Conservation (phyloP, 257 asterid genomes). For the Salvia splendens region DNA sequence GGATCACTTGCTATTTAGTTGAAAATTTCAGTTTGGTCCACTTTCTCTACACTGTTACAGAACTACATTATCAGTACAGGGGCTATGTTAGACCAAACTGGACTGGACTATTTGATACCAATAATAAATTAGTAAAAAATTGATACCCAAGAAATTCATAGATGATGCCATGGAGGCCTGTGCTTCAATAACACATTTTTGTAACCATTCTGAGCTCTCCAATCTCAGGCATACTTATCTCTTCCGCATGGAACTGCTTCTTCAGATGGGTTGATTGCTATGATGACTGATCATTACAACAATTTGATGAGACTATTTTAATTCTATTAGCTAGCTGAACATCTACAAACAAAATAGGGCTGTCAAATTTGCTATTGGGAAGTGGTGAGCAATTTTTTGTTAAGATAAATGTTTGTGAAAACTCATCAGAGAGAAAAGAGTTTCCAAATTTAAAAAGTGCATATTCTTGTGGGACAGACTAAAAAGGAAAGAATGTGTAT, state of each 20-base stretch:
- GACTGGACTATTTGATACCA: background rate
- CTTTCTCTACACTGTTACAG: too few species aligned
- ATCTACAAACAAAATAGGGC: constrained; percentile 21
- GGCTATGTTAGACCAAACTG: too few species aligned
- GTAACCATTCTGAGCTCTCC: constrained; percentile 24
- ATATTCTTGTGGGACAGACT: too few species aligned
- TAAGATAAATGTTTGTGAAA: constrained; percentile 14
- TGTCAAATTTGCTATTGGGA: constrained; percentile 26
- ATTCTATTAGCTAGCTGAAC: constrained; percentile 20
- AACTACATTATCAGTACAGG: too few species aligned
- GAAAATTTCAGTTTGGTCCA: too few species aligned
- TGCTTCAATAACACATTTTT: constrained; percentile 21
- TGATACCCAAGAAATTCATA: background rate
- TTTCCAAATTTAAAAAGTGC: too few species aligned
- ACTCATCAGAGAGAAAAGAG: background rate
- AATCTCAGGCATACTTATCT: constrained; percentile 89
- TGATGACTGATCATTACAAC: constrained; percentile 95
- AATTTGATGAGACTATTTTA: constrained; percentile 64
- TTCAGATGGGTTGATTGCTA: constrained; percentile 82
- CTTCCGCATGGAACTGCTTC: constrained; percentile 99
- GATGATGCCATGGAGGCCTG: constrained; percentile 10
- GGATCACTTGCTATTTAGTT: background rate
- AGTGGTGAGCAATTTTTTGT: constrained; percentile 8
- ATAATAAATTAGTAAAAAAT: background rate
- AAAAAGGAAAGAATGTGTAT: too few species aligned